Percentiles rank a stretch among this genome's conserved stretches.
Evolutionary conservation across 78 protist species (phyloP).

Genomic region (Diacronema lutheri): DNA sequence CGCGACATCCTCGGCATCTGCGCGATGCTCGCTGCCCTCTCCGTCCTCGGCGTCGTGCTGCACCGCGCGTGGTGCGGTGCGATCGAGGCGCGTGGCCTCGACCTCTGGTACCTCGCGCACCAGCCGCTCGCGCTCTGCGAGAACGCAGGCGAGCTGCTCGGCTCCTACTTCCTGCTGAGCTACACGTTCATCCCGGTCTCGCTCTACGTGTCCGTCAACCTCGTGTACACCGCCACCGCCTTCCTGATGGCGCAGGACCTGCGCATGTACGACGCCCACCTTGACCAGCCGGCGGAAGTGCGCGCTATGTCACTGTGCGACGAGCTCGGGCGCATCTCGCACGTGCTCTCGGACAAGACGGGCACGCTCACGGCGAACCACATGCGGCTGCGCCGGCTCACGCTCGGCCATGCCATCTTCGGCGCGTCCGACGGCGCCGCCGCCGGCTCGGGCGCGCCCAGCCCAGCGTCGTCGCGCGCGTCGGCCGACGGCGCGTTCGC

Average conservation of each 20-base stretch:
- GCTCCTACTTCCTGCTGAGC: neutral
- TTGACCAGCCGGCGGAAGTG: no score
- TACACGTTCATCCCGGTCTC: conserved; percentile 44
- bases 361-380: conserved; percentile 94
- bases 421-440: neutral
- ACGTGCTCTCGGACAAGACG: conserved; percentile 92
- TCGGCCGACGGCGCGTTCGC: no score
- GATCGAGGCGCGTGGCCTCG: no score
- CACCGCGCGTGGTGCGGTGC: neutral
- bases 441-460: no score
- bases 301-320: conserved; percentile 79
- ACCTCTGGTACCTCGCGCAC: neutral
- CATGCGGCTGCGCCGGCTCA: conserved; percentile 60
- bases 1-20: neutral
- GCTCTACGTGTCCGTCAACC: conserved; percentile 36
- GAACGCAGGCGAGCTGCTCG: neutral
- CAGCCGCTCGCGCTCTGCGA: neutral
- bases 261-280: neutral
- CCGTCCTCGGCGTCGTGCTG: no score
- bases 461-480: no score
- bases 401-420: neutral
- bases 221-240: neutral
- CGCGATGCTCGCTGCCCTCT: neutral
- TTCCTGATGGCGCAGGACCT: conserved; percentile 48
- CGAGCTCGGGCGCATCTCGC: conserved; percentile 81